Conservation (phyloP, 257 asterid genomes). For the Catharanthus roseus region DNA sequence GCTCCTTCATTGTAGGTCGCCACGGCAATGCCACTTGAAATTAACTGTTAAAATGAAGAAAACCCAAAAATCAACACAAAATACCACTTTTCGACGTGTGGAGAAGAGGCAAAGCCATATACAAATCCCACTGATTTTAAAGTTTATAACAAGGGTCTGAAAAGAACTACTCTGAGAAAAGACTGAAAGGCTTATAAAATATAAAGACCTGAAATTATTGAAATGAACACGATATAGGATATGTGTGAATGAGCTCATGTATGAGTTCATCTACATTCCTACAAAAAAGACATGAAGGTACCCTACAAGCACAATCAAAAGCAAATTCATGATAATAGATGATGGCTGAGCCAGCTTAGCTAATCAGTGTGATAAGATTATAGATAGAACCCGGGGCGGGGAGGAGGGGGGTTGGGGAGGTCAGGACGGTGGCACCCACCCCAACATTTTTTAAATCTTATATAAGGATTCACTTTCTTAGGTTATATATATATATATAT, state of each 20-base stretch:
- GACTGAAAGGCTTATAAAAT: neutral
- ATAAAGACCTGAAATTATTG: conserved; percentile 1
- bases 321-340: too few relatives aligned
- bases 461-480: too few relatives aligned
- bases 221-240: neutral
- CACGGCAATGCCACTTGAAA: conserved; percentile 75
- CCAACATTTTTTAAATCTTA: too few relatives aligned
- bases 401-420: too few relatives aligned
- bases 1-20: conserved; percentile 80
- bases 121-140: neutral
- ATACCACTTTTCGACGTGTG: neutral
- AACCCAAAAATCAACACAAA: neutral
- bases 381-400: too few relatives aligned
- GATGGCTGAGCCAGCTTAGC: too few relatives aligned
- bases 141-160: too few relatives aligned
- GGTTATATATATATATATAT: too few relatives aligned
- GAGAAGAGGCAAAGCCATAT: neutral
- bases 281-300: too few relatives aligned
- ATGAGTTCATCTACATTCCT: neutral
- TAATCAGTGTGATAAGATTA: too few relatives aligned
- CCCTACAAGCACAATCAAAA: too few relatives aligned
- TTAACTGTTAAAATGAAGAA: conserved; percentile 34
- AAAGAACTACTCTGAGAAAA: neutral
- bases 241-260: neutral
- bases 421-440: too few relatives aligned